Conservation (phyloP, 495 filamentous ascomycete species). For the Chaetomium fimeti region DNA sequence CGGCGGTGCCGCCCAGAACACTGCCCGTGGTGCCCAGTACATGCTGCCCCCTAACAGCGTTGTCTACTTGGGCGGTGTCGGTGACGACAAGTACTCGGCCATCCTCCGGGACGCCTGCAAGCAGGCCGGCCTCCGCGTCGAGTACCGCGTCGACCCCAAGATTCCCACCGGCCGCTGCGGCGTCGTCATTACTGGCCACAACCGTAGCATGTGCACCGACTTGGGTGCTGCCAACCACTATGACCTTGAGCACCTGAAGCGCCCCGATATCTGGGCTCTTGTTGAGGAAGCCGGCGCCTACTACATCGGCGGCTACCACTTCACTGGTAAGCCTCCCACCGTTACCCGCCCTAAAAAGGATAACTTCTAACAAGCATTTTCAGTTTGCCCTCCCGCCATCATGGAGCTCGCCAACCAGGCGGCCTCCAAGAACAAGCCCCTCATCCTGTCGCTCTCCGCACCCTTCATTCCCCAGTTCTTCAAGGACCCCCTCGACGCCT, state of each 20-base stretch:
- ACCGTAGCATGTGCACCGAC: conserved; percentile 92
- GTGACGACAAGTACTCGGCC: conserved; percentile 85
- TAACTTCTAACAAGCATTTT: conserved; percentile 30
- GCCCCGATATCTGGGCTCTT: conserved; percentile 82
- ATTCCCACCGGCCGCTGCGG: conserved; percentile 89
- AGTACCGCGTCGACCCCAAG: conserved; percentile 84
- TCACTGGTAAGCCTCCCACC: conserved; percentile 40
- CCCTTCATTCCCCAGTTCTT: conserved; percentile 98
- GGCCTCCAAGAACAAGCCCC: conserved; percentile 81
- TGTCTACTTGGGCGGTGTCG: conserved; percentile 90
- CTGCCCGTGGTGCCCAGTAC: conserved; percentile 95
- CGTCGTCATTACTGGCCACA: conserved; percentile 92
- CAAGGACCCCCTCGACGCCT: conserved; percentile 87
- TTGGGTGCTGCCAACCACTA: conserved; percentile 96
- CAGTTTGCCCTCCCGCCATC: conserved; percentile 86
- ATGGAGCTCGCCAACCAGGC: conserved; percentile 87
- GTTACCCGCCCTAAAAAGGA: background rate
- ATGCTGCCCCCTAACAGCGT: conserved; percentile 82
- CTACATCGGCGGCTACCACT: conserved; percentile 87
- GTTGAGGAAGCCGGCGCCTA: conserved; percentile 84
- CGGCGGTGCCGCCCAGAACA: conserved; percentile 97
- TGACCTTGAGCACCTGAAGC: conserved; percentile 89
- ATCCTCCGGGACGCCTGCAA: conserved; percentile 74
- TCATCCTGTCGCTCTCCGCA: conserved; percentile 85
- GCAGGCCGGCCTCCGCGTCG: conserved; percentile 80